Evolutionary conservation across 805 yeast species (phyloP).

Genomic region (Yueomyces sp.): DNA sequence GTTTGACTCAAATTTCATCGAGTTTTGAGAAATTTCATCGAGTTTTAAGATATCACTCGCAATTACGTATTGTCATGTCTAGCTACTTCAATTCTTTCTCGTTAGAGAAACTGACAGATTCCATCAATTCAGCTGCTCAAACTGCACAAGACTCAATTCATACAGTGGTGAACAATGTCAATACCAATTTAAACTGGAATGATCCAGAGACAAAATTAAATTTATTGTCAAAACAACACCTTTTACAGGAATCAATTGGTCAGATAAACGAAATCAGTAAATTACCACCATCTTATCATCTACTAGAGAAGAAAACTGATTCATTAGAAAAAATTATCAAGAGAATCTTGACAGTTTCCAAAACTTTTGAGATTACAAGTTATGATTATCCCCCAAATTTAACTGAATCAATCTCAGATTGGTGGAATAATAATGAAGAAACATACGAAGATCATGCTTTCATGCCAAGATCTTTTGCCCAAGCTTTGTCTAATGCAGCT

Average conservation of each 20-base stretch:
- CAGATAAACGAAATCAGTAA: slow-evolving; percentile 48
- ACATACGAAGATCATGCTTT: slow-evolving; percentile 4
- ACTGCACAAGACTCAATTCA: slow-evolving; percentile 19
- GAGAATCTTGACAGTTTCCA: slow-evolving; percentile 35
- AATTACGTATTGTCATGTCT: background rate
- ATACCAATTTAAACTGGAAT: slow-evolving; percentile 7
- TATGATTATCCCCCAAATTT: slow-evolving; percentile 78
- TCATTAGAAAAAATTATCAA: slow-evolving; percentile 47
- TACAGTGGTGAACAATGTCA: slow-evolving; percentile 15
- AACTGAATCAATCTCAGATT: slow-evolving; percentile 49
- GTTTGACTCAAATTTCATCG: too few relatives aligned
- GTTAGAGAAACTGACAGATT: slow-evolving; percentile 18
- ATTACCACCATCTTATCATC: slow-evolving; percentile 59
- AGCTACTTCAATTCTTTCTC: slow-evolving; percentile 9
- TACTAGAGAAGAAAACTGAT: slow-evolving; percentile 56
- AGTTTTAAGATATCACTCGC: too few relatives aligned
- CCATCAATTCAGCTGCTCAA: slow-evolving; percentile 21
- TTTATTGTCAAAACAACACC: slow-evolving; percentile 17
- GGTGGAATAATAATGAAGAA: slow-evolving; percentile 24
- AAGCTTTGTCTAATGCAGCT: slow-evolving; percentile 50
- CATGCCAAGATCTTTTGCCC: slow-evolving; percentile 61
- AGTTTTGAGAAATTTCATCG: too few relatives aligned
- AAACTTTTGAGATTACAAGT: slow-evolving; percentile 58
- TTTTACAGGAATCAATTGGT: slow-evolving; percentile 47
- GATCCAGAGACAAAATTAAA: slow-evolving; percentile 21